Evolutionary conservation across 1,139 yeast genomes (phyloP), one percentile per base, ranked within the genome.

Genomic region (Sugiyamaella pinicola): DNA sequence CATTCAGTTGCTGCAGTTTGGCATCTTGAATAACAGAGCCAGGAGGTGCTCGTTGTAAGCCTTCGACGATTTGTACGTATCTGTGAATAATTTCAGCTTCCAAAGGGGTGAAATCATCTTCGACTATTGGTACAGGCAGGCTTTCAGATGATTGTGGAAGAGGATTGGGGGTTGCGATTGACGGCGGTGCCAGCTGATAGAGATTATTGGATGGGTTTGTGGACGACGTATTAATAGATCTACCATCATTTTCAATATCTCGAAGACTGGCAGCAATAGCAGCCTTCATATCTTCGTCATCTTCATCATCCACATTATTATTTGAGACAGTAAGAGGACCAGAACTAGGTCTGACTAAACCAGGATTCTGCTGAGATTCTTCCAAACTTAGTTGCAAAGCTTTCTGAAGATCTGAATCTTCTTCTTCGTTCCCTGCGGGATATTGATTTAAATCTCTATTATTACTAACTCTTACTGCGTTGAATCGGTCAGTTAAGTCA

Each of bases 221-320:
- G 6, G 47, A 10, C n/a, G 52, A 26, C 12, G 31, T 26, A 26
- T 26, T 15, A 8, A 33, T 29, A 31, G 29, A 4, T 22, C 8
- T 31, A 21, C 38, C 38, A n/a, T 26, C 37, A 18, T 34, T 34
- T 24, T 85, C 81, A 67, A 85, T 78, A 56, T 89, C 96, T 55
- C 79, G 77, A 58, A 93, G 76, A 69, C 96, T 87, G 0, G 96
- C 97, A n/a, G 87, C 96, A 56, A 93, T 90, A 0, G 98, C 99
- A 1, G 95, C 96, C 66, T 84, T 87, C 83, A 93, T 79, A 41
- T 89, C 96, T 33, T 85, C 95, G 61, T 93, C n/a, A n/a, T n/a
- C 31, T 26, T 26, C 98, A 7, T 85, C 95, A 1, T 83, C 87
- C 2, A 69, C 78, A 6, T 55, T 48, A 21, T 48, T 35, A 44